Percentiles rank a stretch among this genome's conserved stretches.
phyloP scores from a whole-genome alignment of 805 yeast species.

The Pichia manshurica region DNA sequence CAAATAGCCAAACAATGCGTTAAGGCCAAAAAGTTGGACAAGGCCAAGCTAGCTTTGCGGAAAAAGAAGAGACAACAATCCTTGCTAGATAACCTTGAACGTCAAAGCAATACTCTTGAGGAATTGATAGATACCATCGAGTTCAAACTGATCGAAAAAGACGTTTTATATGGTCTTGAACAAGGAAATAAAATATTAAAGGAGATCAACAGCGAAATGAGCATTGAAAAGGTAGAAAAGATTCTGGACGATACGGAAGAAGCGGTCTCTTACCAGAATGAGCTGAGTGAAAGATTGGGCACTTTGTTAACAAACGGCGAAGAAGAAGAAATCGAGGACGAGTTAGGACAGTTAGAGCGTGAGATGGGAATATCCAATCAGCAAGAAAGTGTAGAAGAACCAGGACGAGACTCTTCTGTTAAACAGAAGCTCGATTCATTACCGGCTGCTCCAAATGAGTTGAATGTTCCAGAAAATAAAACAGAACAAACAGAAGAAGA shows the following conservation, averaged over 20 bases:
- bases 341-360: slow-evolving; percentile 44
- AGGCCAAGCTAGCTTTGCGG: slow-evolving; percentile 65
- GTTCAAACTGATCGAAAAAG: slow-evolving; percentile 82
- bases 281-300: slow-evolving; percentile 52
- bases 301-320: slow-evolving; percentile 37
- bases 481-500: slow-evolving; percentile 6
- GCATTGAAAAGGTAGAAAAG: slow-evolving; percentile 69
- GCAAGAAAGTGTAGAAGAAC: neutral
- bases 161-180: slow-evolving; percentile 71
- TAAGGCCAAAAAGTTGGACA: slow-evolving; percentile 44
- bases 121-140: slow-evolving; percentile 75
- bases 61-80: slow-evolving; percentile 78
- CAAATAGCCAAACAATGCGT: slow-evolving; percentile 54
- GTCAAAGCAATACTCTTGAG: slow-evolving; percentile 76
- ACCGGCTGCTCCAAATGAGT: neutral
- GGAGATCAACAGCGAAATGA: slow-evolving; percentile 73
- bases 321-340: slow-evolving; percentile 64
- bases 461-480: neutral
- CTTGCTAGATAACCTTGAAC: slow-evolving; percentile 62
- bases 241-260: slow-evolving; percentile 82
- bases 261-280: slow-evolving; percentile 73
- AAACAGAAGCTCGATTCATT: neutral
- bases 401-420: neutral
- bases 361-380: slow-evolving; percentile 32
- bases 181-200: slow-evolving; percentile 76